Conservation (phyloP, 2,329 filamentous ascomycete genomes). For the Trichocomaceae sp. region DNA sequence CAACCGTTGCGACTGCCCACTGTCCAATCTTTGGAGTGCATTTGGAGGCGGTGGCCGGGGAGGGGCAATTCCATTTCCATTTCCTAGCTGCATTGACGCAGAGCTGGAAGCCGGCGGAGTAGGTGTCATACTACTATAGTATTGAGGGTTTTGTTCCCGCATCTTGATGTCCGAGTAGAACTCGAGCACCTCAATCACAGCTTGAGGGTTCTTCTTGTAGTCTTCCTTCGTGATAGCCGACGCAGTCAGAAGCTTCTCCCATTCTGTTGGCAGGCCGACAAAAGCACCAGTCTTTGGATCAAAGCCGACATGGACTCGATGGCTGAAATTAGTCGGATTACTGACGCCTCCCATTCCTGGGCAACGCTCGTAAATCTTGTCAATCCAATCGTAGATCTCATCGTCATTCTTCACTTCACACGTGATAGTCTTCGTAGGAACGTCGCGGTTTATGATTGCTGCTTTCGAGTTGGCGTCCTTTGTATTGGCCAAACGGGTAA, state of each 20-base stretch:
- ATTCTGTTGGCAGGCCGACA: conserved; percentile 87
- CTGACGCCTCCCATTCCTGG: conserved; percentile 97
- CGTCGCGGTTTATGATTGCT: conserved; percentile 71
- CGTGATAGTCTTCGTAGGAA: conserved; percentile 73
- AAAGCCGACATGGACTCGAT: conserved; percentile 95
- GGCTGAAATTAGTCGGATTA: conserved; percentile 96
- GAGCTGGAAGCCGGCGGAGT: conserved; percentile 52
- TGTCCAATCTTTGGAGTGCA: conserved; percentile 40
- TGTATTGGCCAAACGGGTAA: conserved; percentile 61
- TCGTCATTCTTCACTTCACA: conserved; percentile 94
- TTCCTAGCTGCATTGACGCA: conserved; percentile 42
- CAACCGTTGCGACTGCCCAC: conserved; percentile 32
- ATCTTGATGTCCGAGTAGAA: conserved; percentile 65
- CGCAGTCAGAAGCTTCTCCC: conserved; percentile 92
- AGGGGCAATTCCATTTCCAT: conserved; percentile 57
- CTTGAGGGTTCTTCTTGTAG: conserved; percentile 93
- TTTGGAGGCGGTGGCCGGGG: conserved; percentile 59
- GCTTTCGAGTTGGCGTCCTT: conserved; percentile 59
- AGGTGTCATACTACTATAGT: conserved; percentile 55
- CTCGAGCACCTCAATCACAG: conserved; percentile 59
- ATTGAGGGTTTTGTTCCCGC: conserved; percentile 56
- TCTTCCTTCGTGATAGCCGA: conserved; percentile 98
- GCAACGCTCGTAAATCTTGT: conserved; percentile 93
- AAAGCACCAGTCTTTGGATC: conserved; percentile 94
- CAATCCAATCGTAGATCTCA: conserved; percentile 98